Base-by-base conservation (phyloP, 495 filamentous ascomycete genomes). In the Usnea hakonensis region DNA sequence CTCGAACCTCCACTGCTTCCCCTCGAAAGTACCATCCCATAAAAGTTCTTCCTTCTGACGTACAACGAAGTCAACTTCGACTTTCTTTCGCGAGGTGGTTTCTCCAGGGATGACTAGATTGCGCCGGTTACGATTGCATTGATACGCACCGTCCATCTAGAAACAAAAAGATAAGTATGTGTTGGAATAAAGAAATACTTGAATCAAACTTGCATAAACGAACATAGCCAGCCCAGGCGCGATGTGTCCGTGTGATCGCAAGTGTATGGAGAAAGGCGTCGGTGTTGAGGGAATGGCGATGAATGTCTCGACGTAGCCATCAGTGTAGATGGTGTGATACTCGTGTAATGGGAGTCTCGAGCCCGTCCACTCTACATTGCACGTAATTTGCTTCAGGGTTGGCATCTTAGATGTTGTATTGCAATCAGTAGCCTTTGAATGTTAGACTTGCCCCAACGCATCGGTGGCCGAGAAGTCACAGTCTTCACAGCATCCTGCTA, bases 101-200 rank as follows among this genome's bases (percentile, higher is more conserved):
- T 64, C 60, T 19, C 40, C 53, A 3, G 71, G 70, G 23, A 70
- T 60, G 26, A 67, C 64, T n/a, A 81, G 58, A n/a, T 69, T 65
- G 11, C 58, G 64, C 7, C 71, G 68, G 60, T 79, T 77, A 44
- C 78, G 78, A 65, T 81, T 81, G 68, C 75, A 76, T 61, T 81
- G 78, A 59, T 78, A 78, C 41, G 70, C 63, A 38, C 78, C 78
- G 58, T 81, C 78, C 33, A 80, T 79, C 55, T 57, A 28, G 26
- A 32, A 28, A 52, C 3, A 16, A 32, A 32, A 32, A 6, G 26
- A 28, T 52, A 19, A 52, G 48, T 32, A 8, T 19, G 9, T 6
- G 1, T 50, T 52, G 14, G 14, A 16, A 32, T 32, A 19, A 2
- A 52, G 28, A 52, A 11, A 2, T 17, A 0, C 28, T 9, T n/a